Base-by-base conservation (phyloP, 2,329 filamentous ascomycete genomes). In the Paecilomyces variotii region DNA sequence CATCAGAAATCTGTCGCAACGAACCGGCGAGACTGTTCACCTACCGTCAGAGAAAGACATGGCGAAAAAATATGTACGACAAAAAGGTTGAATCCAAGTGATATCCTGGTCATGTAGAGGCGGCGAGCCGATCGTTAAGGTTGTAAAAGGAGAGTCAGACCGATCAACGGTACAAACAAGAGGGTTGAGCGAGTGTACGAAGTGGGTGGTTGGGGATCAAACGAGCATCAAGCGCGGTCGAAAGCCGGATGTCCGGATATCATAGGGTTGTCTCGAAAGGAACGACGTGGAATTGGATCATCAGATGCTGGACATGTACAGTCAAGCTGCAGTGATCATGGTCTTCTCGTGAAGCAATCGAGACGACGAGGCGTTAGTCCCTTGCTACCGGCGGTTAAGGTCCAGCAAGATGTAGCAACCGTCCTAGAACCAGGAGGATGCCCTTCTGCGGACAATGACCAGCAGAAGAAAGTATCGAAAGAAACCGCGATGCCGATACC, bases 121-220 rank as follows among this genome's bases (percentile, higher is more conserved):
- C 54, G 55, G 52, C 19, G 30, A 32, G 39, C 28, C 34, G 28
- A 53, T 62, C 59, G 61, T 62, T 26, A 56, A 52, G 45, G 56
- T 54, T 30, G 49, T 54, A 30, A 61, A 32, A 53, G 19, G 64
- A 67, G 62, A 59, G 68, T 59, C 60, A 53, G 60, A 66, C 68
- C 67, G 68, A 58, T 70, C 68, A 68, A 70, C 68, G 67, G 68
- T 66, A 61, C 62, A 63, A 60, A 57, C 62, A 56, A 58, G 64
- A 27, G 24, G 56, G 50, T 26, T 35, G 32, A 61, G 57, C 56
- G 60, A 60, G 56, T 60, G 54, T 55, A 45, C n/a, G 39, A 45
- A 45, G 39, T 45, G 39, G 19, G 39, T 19, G 39, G 14, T 45
- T 45, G 39, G n/a, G 39, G 19, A 28, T 26, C 50, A 52, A 52